A percentile compares a stretch with the other conserved stretches of the same genome.
These are phyloP conservation scores for Rhodosporidiobolus odoratus DNA, from an alignment of 768 basidiomycete species.

Conservation along the genomic window DNA sequence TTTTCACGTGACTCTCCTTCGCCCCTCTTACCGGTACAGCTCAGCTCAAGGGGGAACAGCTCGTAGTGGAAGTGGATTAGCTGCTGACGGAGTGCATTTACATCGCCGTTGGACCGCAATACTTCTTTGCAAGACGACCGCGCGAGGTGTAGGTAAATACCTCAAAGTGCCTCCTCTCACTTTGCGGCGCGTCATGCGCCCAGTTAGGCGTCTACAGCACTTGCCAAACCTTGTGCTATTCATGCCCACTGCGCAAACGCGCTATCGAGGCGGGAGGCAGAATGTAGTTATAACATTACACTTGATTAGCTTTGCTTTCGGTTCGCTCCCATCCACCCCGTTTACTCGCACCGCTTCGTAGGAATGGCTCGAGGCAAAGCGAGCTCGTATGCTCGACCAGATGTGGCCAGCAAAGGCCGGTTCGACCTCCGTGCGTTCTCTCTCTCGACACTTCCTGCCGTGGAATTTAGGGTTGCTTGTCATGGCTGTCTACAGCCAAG, in stretches of 20 bases:
- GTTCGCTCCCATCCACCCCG: too few relatives aligned
- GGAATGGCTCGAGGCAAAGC: slow-evolving; percentile 1
- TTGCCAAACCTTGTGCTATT: too few relatives aligned
- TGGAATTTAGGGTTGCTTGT: neutral
- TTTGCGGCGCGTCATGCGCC: too few relatives aligned
- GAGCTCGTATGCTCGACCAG: neutral
- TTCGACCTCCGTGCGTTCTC: slow-evolving; percentile 8
- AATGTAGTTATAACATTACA: too few relatives aligned
- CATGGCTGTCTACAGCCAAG: neutral
- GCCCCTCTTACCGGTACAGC: neutral
- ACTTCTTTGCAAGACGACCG: neutral
- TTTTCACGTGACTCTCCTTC: neutral
- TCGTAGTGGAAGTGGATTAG: slow-evolving; percentile 31
- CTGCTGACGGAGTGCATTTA: neutral
- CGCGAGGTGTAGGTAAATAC: too few relatives aligned
- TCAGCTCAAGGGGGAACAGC: slow-evolving; percentile 35
- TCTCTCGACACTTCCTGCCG: neutral
- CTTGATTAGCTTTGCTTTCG: too few relatives aligned
- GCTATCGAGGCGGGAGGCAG: too few relatives aligned
- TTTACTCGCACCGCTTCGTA: neutral
- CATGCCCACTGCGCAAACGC: too few relatives aligned
- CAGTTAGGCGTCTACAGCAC: too few relatives aligned
- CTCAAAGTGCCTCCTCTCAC: too few relatives aligned
- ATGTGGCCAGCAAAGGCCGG: slow-evolving; percentile 1
- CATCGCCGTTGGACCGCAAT: neutral